Conservation (phyloP, 257 asterid genomes). For the Penstemon newberryi region DNA sequence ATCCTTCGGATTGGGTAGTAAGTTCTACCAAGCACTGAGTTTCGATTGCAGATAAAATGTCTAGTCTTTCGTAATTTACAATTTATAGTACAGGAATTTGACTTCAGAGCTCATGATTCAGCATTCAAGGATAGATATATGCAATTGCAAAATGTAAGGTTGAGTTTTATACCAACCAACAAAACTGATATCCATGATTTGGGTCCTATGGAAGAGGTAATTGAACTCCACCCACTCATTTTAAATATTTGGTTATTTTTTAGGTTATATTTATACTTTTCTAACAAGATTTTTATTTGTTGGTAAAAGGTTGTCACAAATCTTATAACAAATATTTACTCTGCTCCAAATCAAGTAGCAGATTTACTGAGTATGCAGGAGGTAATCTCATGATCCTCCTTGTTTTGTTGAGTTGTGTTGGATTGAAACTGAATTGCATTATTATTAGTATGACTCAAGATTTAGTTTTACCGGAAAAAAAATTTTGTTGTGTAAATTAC, state of each 20-base stretch:
- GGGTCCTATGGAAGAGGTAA: conserved; percentile 82
- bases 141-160: conserved; percentile 79
- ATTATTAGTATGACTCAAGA: too few species aligned
- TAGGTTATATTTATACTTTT: neutral
- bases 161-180: conserved; percentile 76
- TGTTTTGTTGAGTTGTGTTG: neutral
- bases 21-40: conserved; percentile 24
- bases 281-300: neutral
- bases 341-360: conserved; percentile 79
- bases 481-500: too few species aligned
- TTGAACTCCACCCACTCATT: neutral
- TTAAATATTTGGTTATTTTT: neutral
- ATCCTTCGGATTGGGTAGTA: conserved; percentile 95
- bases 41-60: conserved; percentile 14
- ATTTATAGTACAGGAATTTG: conserved; percentile 57
- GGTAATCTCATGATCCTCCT: conserved; percentile 39
- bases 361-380: conserved; percentile 65
- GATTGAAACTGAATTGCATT: neutral
- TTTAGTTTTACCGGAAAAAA: too few species aligned
- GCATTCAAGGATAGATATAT: conserved; percentile 83
- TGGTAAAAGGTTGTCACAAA: conserved; percentile 52
- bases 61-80: neutral
- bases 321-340: conserved; percentile 58
- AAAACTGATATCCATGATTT: conserved; percentile 78
- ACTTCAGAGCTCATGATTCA: conserved; percentile 83